Conservation (phyloP, 1,284 basidiomycete genomes). For the Pholiota adiposa region DNA sequence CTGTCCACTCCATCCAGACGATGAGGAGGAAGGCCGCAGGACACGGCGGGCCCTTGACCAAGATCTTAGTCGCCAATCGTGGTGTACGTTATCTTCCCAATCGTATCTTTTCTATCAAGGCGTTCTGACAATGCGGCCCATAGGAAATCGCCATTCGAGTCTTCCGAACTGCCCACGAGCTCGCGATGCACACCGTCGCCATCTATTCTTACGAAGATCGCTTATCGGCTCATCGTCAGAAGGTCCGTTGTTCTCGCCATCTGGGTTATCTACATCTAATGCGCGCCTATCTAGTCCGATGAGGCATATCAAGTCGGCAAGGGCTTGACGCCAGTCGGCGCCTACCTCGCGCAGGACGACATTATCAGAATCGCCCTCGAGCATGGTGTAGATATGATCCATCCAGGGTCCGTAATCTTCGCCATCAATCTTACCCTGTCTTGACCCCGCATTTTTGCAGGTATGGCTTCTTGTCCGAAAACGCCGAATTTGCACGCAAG, state of each 20-base stretch:
- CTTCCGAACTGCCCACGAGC: conserved; percentile 97
- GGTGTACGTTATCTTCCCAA: conserved; percentile 62
- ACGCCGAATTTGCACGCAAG: conserved; percentile 93
- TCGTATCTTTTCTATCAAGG: conserved; percentile 4
- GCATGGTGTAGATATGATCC: conserved; percentile 99
- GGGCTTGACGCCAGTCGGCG: conserved; percentile 93
- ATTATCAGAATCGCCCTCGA: conserved; percentile 95
- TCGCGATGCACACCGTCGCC: conserved; percentile 99
- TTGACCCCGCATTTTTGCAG: conserved; percentile 41
- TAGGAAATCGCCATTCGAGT: conserved; percentile 99
- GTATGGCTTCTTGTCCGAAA: conserved; percentile 98
- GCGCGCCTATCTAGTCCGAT: conserved; percentile 70
- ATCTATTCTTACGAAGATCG: conserved; percentile 99
- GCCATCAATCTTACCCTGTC: conserved; percentile 1
- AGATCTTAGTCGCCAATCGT: conserved; percentile 95
- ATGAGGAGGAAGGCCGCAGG: conserved; percentile 93
- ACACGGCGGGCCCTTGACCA: conserved; percentile 88
- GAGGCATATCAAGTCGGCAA: conserved; percentile 99
- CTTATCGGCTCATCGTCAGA: conserved; percentile 96
- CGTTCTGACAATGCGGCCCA: conserved; percentile 2
- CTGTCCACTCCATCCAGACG: conserved; percentile 87
- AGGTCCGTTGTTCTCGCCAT: conserved; percentile 52
- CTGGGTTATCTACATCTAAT: not conserved
- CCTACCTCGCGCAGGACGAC: conserved; percentile 97
- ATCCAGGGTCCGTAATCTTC: conserved; percentile 76